phyloP scores from a whole-genome alignment of 139 green algal species.

The Coelastrella sp. region DNA sequence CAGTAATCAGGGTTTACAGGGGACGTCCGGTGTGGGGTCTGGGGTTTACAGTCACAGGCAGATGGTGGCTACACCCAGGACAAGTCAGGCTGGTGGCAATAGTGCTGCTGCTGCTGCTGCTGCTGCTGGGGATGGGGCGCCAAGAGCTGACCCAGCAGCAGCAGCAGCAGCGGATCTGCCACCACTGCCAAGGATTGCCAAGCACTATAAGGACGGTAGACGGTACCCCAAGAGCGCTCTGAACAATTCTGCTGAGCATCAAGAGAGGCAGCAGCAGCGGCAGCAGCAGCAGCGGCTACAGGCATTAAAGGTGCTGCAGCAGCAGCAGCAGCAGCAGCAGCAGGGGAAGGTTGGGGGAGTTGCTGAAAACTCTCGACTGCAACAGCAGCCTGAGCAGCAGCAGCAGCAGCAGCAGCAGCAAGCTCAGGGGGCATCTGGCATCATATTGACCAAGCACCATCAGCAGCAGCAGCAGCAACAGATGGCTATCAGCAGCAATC shows the following conservation, averaged over 20 bases:
- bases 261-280: not conserved
- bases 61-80: not conserved
- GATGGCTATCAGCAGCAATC: too few species aligned
- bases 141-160: not conserved
- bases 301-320: not conserved
- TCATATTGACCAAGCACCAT: too few species aligned
- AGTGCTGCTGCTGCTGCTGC: not conserved
- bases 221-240: not conserved
- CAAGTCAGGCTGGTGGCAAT: not conserved
- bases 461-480: not conserved
- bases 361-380: not conserved
- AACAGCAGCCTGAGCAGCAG: not conserved
- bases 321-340: not conserved
- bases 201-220: not conserved
- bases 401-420: not conserved
- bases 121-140: not conserved
- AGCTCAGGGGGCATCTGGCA: too few species aligned
- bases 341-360: not conserved
- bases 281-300: not conserved
- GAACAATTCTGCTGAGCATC: not conserved
- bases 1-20: too few species aligned
- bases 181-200: not conserved
- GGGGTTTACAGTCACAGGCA: not conserved
- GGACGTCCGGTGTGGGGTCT: not conserved
- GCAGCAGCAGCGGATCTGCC: not conserved